phyloP scores from a whole-genome alignment of 1,139 yeast species.

The Geotrichum citri-aurantii region DNA sequence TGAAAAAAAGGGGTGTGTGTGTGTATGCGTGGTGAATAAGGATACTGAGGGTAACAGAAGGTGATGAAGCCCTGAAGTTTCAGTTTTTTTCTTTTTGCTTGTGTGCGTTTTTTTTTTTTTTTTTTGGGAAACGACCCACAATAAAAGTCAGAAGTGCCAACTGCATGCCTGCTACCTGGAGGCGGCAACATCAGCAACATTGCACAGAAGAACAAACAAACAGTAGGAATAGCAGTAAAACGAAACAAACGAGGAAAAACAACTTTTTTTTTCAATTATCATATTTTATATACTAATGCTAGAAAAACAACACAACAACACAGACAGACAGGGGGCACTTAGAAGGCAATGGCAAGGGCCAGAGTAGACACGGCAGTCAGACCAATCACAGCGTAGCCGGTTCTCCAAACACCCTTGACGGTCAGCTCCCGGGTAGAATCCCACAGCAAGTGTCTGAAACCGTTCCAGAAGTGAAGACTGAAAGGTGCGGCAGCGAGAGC shows the following conservation, averaged over 20 bases:
- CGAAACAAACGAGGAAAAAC: background rate
- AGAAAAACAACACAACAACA: background rate
- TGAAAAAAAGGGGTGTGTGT: background rate
- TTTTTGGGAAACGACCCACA: background rate
- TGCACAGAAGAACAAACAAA: background rate
- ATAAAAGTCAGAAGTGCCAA: background rate
- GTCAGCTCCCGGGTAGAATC: constrained; percentile 77
- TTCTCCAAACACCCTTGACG: constrained; percentile 81
- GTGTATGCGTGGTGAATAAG: too few species aligned
- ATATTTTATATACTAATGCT: constrained; percentile 1
- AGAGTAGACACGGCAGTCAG: constrained; percentile 62
- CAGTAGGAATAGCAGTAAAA: background rate
- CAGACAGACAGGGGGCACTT: background rate
- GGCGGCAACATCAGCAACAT: background rate
- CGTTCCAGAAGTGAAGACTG: constrained; percentile 79
- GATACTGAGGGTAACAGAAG: background rate
- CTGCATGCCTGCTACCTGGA: background rate
- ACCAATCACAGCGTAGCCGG: constrained; percentile 82
- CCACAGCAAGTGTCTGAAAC: constrained; percentile 91
- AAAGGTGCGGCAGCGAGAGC: constrained; percentile 74
- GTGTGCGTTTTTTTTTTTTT: background rate
- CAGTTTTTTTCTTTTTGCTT: background rate
- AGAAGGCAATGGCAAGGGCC: constrained; percentile 27
- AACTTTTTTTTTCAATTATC: background rate
- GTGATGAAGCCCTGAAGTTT: background rate